These are phyloP conservation scores for Oryza brachyantha DNA, from an alignment of 176 grass and related monocot species.

Conservation along the genomic window DNA sequence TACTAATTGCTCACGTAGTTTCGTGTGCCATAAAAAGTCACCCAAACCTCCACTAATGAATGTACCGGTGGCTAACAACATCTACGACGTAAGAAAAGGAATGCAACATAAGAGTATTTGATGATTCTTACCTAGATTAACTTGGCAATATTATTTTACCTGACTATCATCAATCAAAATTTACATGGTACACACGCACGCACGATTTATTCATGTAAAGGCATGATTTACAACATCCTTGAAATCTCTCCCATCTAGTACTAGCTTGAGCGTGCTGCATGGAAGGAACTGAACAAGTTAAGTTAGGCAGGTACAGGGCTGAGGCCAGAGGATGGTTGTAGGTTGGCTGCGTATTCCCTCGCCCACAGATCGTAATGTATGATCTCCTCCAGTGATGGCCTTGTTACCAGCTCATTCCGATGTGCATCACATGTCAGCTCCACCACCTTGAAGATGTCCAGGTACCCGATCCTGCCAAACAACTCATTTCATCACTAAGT, in stretches of 20 bases:
- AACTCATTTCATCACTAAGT: too few species aligned
- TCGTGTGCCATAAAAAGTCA: too few species aligned
- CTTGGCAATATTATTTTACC: background rate
- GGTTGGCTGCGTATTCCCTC: constrained; percentile 54
- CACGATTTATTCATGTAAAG: constrained; percentile 26
- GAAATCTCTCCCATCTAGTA: constrained; percentile 7
- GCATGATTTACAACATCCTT: constrained; percentile 38
- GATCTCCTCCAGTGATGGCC: constrained; percentile 84
- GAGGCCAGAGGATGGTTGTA: constrained; percentile 49
- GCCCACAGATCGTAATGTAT: constrained; percentile 95
- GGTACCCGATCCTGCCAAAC: constrained; percentile 69
- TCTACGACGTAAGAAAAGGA: background rate
- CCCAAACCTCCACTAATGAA: too few species aligned
- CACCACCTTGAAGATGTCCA: constrained; percentile 94
- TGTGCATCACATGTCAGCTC: constrained; percentile 76
- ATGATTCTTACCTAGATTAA: background rate
- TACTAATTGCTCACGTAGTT: too few species aligned
- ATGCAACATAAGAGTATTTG: background rate
- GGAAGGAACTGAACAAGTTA: too few species aligned
- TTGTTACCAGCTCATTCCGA: constrained; percentile 66
- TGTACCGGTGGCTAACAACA: background rate
- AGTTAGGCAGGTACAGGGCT: constrained; percentile 64
- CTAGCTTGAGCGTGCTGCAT: too few species aligned
- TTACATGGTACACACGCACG: background rate
- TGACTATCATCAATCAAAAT: constrained; percentile 2